Conservation (phyloP, 2,329 filamentous ascomycete genomes). For the Byssochlamys sp. region DNA sequence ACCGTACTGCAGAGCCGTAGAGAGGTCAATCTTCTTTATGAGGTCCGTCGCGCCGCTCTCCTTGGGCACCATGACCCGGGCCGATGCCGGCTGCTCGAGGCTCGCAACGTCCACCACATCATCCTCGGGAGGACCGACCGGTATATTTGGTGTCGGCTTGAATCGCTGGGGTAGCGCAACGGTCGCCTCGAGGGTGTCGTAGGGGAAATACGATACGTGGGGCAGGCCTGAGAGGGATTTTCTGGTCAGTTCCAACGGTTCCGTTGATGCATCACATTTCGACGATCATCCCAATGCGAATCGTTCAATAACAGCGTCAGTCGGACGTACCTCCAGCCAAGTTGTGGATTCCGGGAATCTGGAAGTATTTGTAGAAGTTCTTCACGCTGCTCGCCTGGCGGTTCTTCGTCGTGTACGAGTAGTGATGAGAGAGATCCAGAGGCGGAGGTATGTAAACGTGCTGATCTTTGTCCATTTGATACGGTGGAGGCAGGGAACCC, state of each 20-base stretch:
- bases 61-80: conserved; percentile 64
- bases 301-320: neutral
- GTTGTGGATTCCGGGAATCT: conserved; percentile 52
- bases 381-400: conserved; percentile 62
- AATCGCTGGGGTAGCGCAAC: conserved; percentile 66
- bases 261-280: neutral
- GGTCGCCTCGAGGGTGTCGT: conserved; percentile 77
- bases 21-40: conserved; percentile 65
- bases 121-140: conserved; percentile 39
- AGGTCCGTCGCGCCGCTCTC: conserved; percentile 49
- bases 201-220: conserved; percentile 74
- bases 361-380: conserved; percentile 75
- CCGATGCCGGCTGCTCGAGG: conserved; percentile 24
- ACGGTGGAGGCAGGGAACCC: neutral
- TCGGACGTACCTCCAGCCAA: conserved; percentile 45
- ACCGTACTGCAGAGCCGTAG: conserved; percentile 78
- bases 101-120: conserved; percentile 26
- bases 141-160: conserved; percentile 57
- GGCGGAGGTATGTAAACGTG: conserved; percentile 35
- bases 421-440: conserved; percentile 69
- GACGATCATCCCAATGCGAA: neutral
- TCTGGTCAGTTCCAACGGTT: conserved; percentile 3
- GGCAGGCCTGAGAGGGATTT: conserved; percentile 56
- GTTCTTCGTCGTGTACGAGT: conserved; percentile 58
- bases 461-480: neutral